phyloP scores from a whole-genome alignment of 345 rosid species.

The Zanthoxylum bungeanum region DNA sequence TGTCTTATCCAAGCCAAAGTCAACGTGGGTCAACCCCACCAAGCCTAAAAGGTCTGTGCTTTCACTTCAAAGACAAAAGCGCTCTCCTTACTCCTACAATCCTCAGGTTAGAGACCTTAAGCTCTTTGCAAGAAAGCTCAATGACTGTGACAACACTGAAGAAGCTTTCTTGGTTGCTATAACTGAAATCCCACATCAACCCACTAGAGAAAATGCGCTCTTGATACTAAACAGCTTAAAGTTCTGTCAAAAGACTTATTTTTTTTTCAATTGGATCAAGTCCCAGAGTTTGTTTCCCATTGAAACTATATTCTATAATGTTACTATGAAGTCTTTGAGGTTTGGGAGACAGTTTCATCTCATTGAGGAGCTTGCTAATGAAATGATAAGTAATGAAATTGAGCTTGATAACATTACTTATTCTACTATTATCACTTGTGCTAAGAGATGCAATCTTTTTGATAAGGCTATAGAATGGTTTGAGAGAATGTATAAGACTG shows the following conservation, averaged over 20 bases:
- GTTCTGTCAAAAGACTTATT: slow-evolving; percentile 61
- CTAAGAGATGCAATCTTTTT: slow-evolving; percentile 66
- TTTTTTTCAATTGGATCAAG: slow-evolving; percentile 76
- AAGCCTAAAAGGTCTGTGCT: slow-evolving; percentile 83
- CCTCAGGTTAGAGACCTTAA: slow-evolving; percentile 62
- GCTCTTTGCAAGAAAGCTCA: slow-evolving; percentile 68
- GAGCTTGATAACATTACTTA: slow-evolving; percentile 91
- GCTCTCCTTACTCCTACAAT: slow-evolving; percentile 55
- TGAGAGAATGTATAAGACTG: slow-evolving; percentile 87
- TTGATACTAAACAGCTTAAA: slow-evolving; percentile 64
- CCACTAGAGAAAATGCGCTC: slow-evolving; percentile 61
- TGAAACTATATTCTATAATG: slow-evolving; percentile 81
- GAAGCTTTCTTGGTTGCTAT: slow-evolving; percentile 45
- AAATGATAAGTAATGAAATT: slow-evolving; percentile 70
- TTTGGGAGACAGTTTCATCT: slow-evolving; percentile 83
- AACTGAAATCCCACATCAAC: slow-evolving; percentile 54
- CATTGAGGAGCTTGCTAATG: slow-evolving; percentile 73
- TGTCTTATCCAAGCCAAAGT: slow-evolving; percentile 69
- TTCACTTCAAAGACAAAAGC: slow-evolving; percentile 76
- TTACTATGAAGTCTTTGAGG: slow-evolving; percentile 80
- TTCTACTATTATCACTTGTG: slow-evolving; percentile 89
- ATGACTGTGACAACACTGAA: slow-evolving; percentile 46
- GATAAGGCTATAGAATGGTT: slow-evolving; percentile 91
- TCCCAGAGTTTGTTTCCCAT: slow-evolving; percentile 65
- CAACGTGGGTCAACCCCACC: slow-evolving; percentile 81